These are phyloP conservation scores for Cyberlindnera xylosilytica DNA, from an alignment of 805 yeast species.

Conservation along the genomic window DNA sequence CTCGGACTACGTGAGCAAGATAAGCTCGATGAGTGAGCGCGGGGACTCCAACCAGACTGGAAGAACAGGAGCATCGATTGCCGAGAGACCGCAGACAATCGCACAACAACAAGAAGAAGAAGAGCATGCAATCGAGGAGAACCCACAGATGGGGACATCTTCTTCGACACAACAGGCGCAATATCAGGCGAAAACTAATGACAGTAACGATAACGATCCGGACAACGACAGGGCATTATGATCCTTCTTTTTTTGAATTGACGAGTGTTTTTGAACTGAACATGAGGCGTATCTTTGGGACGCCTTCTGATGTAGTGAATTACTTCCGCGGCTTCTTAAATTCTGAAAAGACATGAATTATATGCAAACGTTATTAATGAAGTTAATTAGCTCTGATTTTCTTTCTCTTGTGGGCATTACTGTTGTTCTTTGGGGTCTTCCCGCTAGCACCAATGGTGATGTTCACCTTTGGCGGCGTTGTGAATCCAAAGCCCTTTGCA, in stretches of 20 bases:
- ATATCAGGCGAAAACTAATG: not conserved
- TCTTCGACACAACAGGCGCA: not conserved
- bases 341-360: no score
- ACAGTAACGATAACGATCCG: not conserved
- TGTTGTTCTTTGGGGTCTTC: conserved; percentile 40
- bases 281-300: no score
- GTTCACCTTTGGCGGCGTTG: conserved; percentile 94
- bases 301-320: no score
- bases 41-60: not conserved
- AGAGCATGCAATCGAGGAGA: not conserved
- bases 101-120: not conserved
- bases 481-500: conserved; percentile 93
- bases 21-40: conserved; percentile 16
- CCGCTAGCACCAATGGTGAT: conserved; percentile 94
- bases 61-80: not conserved
- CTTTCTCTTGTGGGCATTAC: conserved; percentile 16
- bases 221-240: not conserved
- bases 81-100: not conserved
- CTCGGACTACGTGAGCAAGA: conserved; percentile 21
- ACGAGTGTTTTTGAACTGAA: no score
- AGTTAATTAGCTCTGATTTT: conserved; percentile 9
- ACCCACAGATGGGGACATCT: not conserved
- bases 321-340: no score
- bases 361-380: not conserved
- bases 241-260: no score